These are phyloP conservation scores for Dactylellina sp. DNA, from an alignment of 2,329 filamentous ascomycete species.

Conservation along the genomic window DNA sequence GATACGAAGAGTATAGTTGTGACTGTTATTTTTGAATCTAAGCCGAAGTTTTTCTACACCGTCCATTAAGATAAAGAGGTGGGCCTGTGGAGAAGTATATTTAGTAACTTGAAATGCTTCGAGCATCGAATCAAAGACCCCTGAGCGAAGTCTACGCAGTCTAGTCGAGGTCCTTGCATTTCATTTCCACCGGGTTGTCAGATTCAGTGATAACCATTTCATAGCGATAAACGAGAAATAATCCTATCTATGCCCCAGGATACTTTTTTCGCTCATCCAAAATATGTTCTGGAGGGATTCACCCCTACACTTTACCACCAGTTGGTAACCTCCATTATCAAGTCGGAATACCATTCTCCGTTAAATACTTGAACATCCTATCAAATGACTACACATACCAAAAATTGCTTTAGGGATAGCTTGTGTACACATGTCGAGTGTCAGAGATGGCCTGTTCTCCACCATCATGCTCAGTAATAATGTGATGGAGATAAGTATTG, in stretches of 20 bases:
- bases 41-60: neutral
- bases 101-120: slow-evolving; percentile 7
- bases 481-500: neutral
- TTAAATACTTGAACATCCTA: too few relatives aligned
- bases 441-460: too few relatives aligned
- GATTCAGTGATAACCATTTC: neutral
- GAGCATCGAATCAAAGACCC: slow-evolving; percentile 18
- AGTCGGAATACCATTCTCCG: too few relatives aligned
- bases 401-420: too few relatives aligned
- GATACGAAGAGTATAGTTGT: neutral
- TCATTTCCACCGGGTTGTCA: neutral
- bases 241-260: neutral
- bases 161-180: slow-evolving; percentile 11
- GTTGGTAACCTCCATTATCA: too few relatives aligned
- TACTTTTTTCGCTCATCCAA: neutral
- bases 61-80: neutral
- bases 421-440: neutral
- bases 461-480: too few relatives aligned
- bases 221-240: neutral
- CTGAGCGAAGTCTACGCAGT: slow-evolving; percentile 14
- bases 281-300: neutral
- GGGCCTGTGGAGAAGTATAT: neutral
- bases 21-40: neutral
- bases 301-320: too few relatives aligned
- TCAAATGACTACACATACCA: too few relatives aligned